Conservation (phyloP, 805 yeast species). For the Ogataea wickerhamii region DNA sequence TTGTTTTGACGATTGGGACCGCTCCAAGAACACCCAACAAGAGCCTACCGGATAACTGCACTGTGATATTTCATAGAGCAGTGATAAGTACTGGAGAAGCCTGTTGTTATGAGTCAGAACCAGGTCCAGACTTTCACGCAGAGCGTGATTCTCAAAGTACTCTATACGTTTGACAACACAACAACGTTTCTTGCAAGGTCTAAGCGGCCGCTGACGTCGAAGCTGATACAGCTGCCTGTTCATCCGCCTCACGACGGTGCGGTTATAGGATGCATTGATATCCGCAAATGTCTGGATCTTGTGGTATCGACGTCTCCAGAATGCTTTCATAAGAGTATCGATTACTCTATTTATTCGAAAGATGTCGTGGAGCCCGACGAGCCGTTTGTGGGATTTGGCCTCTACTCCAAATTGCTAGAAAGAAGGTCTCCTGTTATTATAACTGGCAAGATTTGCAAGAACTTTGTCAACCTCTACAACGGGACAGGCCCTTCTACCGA, state of each 20-base stretch:
- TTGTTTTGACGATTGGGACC: too few relatives aligned
- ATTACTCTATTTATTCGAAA: constrained; percentile 46
- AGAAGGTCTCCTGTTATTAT: constrained; percentile 39
- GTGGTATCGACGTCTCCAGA: constrained; percentile 46
- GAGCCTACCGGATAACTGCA: too few relatives aligned
- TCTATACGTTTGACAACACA: constrained; percentile 41
- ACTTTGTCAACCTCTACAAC: constrained; percentile 44
- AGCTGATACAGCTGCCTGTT: constrained; percentile 41
- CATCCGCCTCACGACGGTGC: constrained; percentile 40
- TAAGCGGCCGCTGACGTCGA: constrained; percentile 32
- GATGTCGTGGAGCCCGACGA: constrained; percentile 51
- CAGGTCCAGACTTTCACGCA: constrained; percentile 25
- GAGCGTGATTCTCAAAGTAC: constrained; percentile 33
- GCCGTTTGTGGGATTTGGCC: constrained; percentile 46
- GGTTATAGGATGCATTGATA: constrained; percentile 39
- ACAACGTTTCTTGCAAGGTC: constrained; percentile 44
- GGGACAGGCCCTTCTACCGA: constrained; percentile 34
- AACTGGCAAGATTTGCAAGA: constrained; percentile 54
- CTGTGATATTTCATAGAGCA: too few relatives aligned
- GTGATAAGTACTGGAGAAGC: too few relatives aligned
- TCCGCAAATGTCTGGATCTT: constrained; percentile 44
- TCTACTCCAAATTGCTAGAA: constrained; percentile 33
- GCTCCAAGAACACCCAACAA: too few relatives aligned
- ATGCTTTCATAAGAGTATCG: constrained; percentile 35
- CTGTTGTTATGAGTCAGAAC: constrained; percentile 20